Conservation (phyloP, 2,329 filamentous ascomycete species). For the Cordyceps militaris region DNA sequence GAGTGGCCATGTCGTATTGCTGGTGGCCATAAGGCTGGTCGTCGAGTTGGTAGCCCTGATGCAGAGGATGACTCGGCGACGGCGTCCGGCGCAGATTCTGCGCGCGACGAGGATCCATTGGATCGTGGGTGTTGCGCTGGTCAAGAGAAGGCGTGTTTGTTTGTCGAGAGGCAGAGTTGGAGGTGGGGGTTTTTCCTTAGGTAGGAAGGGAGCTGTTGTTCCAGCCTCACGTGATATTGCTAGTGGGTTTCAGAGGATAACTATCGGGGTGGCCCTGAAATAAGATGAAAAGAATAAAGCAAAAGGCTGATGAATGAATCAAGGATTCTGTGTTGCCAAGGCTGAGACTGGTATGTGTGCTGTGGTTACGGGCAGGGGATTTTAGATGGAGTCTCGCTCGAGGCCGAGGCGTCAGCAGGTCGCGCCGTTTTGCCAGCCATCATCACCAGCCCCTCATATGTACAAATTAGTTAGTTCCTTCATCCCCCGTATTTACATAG, state of each 20-base stretch:
- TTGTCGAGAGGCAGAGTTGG: neutral
- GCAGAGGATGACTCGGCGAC: slow-evolving; percentile 67
- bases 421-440: too few species aligned
- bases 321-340: neutral
- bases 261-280: neutral
- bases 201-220: neutral
- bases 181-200: neutral
- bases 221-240: neutral
- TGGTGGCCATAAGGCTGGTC: slow-evolving; percentile 61
- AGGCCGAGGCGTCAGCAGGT: neutral
- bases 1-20: slow-evolving; percentile 21
- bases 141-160: neutral
- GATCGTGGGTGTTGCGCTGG: slow-evolving; percentile 1
- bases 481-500: neutral
- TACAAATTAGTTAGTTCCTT: too few species aligned
- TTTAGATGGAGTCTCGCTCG: neutral
- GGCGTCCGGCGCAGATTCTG: slow-evolving; percentile 55
- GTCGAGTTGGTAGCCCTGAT: slow-evolving; percentile 73
- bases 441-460: neutral
- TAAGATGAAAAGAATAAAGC: neutral
- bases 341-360: neutral
- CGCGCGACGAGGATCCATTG: slow-evolving; percentile 5
- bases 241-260: neutral
- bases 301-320: neutral
- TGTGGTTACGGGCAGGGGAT: neutral